Conservation (phyloP, 768 basidiomycete species). For the Lactarius psammicola region DNA sequence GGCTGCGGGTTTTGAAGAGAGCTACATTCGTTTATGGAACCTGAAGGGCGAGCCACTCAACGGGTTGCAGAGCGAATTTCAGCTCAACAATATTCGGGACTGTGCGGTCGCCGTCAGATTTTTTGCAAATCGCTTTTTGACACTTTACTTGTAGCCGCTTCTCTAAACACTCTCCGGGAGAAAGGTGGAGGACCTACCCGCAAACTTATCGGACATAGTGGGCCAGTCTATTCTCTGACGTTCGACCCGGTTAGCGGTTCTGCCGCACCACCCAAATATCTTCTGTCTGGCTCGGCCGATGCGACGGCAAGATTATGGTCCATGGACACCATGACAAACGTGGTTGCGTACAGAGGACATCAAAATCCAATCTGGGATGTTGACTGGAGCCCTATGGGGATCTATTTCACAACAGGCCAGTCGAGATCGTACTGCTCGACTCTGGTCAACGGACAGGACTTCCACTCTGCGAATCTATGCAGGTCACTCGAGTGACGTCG, state of each 20-base stretch:
- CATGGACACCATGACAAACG: slow-evolving; percentile 88
- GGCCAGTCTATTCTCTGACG: slow-evolving; percentile 90
- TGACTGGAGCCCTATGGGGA: slow-evolving; percentile 96
- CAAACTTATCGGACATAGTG: slow-evolving; percentile 97
- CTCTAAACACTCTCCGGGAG: slow-evolving; percentile 66
- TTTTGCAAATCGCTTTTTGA: slow-evolving; percentile 2
- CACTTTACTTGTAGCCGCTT: slow-evolving; percentile 45
- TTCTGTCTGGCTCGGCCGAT: slow-evolving; percentile 92
- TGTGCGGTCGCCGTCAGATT: slow-evolving; percentile 44
- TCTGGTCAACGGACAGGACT: slow-evolving; percentile 94
- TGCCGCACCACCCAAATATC: slow-evolving; percentile 77
- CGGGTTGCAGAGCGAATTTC: slow-evolving; percentile 75
- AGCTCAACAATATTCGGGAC: slow-evolving; percentile 62
- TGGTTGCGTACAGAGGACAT: slow-evolving; percentile 93
- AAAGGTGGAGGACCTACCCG: slow-evolving; percentile 82
- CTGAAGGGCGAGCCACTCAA: slow-evolving; percentile 87
- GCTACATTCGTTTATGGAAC: slow-evolving; percentile 92
- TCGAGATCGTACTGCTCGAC: slow-evolving; percentile 87
- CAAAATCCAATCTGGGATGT: slow-evolving; percentile 99
- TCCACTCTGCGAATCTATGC: slow-evolving; percentile 89
- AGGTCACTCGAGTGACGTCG: slow-evolving; percentile 94
- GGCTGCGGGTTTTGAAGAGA: slow-evolving; percentile 95
- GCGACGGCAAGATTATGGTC: slow-evolving; percentile 92
- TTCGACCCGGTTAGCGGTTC: slow-evolving; percentile 93
- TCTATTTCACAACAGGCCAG: slow-evolving; percentile 98